A percentile compares a stretch with the other conserved stretches of the same genome.
Conservation (phyloP, 192 early-diverging fungal genomes). For the Tieghemiomyces parasiticus region DNA sequence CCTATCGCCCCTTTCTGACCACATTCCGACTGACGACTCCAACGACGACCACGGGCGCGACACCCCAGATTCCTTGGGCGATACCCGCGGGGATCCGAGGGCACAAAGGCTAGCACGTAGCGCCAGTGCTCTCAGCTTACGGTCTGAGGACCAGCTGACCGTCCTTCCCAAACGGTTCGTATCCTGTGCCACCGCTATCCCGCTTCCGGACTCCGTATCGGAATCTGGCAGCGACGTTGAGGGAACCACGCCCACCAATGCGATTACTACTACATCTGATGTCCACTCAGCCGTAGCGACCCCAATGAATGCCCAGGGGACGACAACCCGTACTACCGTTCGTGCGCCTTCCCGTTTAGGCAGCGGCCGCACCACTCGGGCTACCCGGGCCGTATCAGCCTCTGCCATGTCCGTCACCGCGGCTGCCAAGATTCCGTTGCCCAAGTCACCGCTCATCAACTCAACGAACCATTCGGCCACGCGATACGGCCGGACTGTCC, state of each 20-base stretch:
- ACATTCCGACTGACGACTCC: background rate
- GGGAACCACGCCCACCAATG: background rate
- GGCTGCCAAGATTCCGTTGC: background rate
- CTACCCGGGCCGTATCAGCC: background rate
- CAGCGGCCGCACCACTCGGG: background rate
- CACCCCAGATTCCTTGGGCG: background rate
- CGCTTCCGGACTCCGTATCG: background rate
- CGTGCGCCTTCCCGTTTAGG: background rate
- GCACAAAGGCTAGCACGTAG: no score
- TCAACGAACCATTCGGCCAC: background rate
- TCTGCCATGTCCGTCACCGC: background rate
- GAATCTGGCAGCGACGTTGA: background rate
- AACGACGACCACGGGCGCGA: background rate
- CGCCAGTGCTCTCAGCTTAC: background rate
- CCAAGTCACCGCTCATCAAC: background rate
- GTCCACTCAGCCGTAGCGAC: no score
- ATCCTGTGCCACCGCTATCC: background rate
- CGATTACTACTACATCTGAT: background rate
- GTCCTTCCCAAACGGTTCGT: background rate
- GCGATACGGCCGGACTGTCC: no score
- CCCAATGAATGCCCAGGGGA: no score
- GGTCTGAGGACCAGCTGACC: background rate
- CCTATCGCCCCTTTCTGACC: background rate
- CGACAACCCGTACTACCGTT: background rate
- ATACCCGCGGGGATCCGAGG: background rate